Evolutionary conservation across 2,329 filamentous ascomycete genomes (phyloP), one percentile per base, ranked within the genome.

Genomic region (Pseudofabraea citricarpa): DNA sequence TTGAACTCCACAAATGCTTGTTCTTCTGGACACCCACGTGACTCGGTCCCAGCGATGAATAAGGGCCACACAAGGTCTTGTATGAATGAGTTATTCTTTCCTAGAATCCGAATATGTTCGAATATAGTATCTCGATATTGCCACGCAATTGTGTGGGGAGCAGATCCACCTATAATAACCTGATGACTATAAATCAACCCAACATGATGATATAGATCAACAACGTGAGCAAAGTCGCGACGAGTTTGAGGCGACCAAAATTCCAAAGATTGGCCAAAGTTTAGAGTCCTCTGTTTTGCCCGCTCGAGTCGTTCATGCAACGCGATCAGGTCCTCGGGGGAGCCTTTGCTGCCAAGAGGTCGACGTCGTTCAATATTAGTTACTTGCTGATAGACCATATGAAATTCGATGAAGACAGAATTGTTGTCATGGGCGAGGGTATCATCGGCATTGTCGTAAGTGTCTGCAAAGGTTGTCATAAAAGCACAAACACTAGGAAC

Each of bases 41-140:
- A 39, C 19, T 39, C 42, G 3, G 42, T 44, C 6, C 42, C 42
- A 21, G 42, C 42, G 6, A 44, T 32, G 20, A 44, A 44, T 8
- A 44, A 20, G 6, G 42, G 42, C 42, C 35, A 44, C 6, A 36
- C 36, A 21, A 44, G 35, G 20, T 44, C 42, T 21, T 44, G 42
- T 5, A 24, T 20, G 22, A 44, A 44, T 12, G 36, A 19, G 13
- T 31, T 29, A 18, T 16, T 44, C 12, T 29, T 36, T 19, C 22
- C 21, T 2, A 44, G 21, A 2, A 21, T 6, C 24, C 20, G 23
- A 33, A 39, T n/a, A 12, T 32, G 18, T 21, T 16, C 19, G n/a
- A 44, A 32, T 18, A 44, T 39, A 8, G 19, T 24, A 19, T 44
- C 36, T n/a, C 26, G 27, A 8, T 22, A 40, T 18, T 5, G 7